Conservation (phyloP, 805 yeast genomes). For the Starmerella gropengiesseri region DNA sequence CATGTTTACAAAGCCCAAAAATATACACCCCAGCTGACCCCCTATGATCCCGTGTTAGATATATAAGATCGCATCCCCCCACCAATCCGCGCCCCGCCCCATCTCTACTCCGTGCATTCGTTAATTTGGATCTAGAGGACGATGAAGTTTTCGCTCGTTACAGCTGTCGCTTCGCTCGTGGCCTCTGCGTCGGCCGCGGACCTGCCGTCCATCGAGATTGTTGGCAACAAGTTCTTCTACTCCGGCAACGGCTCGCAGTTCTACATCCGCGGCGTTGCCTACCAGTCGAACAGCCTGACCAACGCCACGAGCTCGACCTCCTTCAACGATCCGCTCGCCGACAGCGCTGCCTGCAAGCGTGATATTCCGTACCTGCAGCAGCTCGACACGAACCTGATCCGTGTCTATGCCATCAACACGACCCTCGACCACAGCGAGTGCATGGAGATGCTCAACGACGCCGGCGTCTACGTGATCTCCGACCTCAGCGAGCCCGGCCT, state of each 20-base stretch:
- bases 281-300: conserved; percentile 55
- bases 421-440: conserved; percentile 60
- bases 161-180: conserved; percentile 18
- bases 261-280: conserved; percentile 78
- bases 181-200: conserved; percentile 26
- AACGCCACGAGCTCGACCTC: conserved; percentile 36
- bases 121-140: neutral
- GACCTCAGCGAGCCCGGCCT: conserved; percentile 78
- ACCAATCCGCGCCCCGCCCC: neutral
- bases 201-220: conserved; percentile 45
- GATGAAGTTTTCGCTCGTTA: conserved; percentile 25
- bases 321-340: conserved; percentile 66
- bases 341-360: conserved; percentile 56
- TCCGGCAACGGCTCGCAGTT: conserved; percentile 67
- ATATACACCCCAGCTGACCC: neutral
- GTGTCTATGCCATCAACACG: conserved; percentile 81
- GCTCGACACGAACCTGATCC: conserved; percentile 62
- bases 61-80: neutral
- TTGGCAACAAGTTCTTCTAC: conserved; percentile 69
- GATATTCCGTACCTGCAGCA: conserved; percentile 68
- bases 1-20: conserved; percentile 14
- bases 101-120: conserved; percentile 1
- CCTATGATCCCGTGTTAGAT: neutral
- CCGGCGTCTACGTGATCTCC: conserved; percentile 84
- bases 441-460: conserved; percentile 62